Conservation (phyloP, 1,139 yeast genomes). For the Spathaspora sp. region DNA sequence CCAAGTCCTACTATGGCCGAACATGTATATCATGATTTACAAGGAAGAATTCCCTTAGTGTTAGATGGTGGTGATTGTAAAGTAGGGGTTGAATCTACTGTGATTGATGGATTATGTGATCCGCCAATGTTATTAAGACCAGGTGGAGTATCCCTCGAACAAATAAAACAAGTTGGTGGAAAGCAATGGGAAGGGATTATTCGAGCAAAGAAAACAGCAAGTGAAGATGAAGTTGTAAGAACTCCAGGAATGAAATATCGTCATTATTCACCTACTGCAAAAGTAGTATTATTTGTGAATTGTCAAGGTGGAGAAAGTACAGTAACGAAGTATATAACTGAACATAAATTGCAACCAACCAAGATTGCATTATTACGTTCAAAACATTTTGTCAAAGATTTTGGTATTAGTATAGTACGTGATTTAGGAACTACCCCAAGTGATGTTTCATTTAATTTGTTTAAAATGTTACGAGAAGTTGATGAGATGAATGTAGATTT, state of each 20-base stretch:
- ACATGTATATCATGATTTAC: conserved; percentile 78
- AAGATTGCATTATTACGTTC: conserved; percentile 53
- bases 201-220: conserved; percentile 67
- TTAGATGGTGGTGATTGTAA: conserved; percentile 86
- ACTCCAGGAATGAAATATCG: conserved; percentile 98
- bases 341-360: conserved; percentile 8
- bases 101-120: conserved; percentile 77
- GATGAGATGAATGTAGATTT: conserved; percentile 63
- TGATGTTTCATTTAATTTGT: conserved; percentile 73
- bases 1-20: conserved; percentile 91
- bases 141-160: conserved; percentile 87
- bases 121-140: conserved; percentile 93
- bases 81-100: conserved; percentile 96
- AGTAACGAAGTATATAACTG: conserved; percentile 24
- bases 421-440: conserved; percentile 58
- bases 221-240: conserved; percentile 66
- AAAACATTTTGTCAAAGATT: conserved; percentile 24
- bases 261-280: conserved; percentile 90
- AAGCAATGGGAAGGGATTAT: conserved; percentile 57
- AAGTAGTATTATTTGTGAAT: conserved; percentile 65
- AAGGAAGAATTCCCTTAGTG: conserved; percentile 80
- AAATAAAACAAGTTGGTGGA: conserved; percentile 66
- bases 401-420: conserved; percentile 30
- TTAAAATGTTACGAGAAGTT: conserved; percentile 67
- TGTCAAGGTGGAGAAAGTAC: conserved; percentile 45